phyloP scores from a whole-genome alignment of 2,329 filamentous ascomycete genomes.

The Scytalidium lignicola region DNA sequence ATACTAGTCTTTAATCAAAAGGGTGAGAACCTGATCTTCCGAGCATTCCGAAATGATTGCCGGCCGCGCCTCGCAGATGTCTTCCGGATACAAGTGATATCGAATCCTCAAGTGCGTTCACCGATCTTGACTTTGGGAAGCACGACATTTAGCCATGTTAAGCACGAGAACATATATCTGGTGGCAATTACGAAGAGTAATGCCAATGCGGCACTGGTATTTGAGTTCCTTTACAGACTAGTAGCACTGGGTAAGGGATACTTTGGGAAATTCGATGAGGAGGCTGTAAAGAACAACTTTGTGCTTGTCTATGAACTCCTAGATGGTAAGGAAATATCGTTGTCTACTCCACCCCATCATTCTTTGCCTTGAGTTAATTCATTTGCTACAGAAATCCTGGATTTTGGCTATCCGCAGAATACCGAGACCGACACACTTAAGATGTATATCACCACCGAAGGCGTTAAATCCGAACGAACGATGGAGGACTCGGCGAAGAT shows the following conservation, averaged over 20 bases:
- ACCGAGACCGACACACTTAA: constrained; percentile 98
- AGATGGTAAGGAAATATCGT: constrained; percentile 58
- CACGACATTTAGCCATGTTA: constrained; percentile 99
- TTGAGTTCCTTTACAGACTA: constrained; percentile 94
- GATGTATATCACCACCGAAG: constrained; percentile 99
- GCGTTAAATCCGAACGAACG: constrained; percentile 83
- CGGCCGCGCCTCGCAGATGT: constrained; percentile 95
- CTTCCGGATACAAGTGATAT: constrained; percentile 99
- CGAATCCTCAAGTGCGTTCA: constrained; percentile 93
- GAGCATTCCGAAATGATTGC: constrained; percentile 97
- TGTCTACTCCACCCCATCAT: neutral
- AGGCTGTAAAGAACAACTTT: constrained; percentile 99
- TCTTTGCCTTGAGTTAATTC: constrained; percentile 10
- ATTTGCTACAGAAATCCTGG: constrained; percentile 74
- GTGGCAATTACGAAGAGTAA: constrained; percentile 98
- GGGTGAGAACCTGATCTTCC: constrained; percentile 99
- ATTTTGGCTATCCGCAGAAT: constrained; percentile 98
- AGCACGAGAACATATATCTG: constrained; percentile 98
- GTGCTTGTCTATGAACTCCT: constrained; percentile 96
- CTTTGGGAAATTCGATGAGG: constrained; percentile 98
- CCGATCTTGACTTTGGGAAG: constrained; percentile 95
- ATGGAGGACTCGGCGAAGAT: constrained; percentile 95
- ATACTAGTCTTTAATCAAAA: constrained; percentile 99
- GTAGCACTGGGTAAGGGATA: constrained; percentile 89
- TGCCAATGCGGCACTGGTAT: constrained; percentile 95